Base-by-base conservation (phyloP, 106 monocot species). In the Chionographis japonica region DNA sequence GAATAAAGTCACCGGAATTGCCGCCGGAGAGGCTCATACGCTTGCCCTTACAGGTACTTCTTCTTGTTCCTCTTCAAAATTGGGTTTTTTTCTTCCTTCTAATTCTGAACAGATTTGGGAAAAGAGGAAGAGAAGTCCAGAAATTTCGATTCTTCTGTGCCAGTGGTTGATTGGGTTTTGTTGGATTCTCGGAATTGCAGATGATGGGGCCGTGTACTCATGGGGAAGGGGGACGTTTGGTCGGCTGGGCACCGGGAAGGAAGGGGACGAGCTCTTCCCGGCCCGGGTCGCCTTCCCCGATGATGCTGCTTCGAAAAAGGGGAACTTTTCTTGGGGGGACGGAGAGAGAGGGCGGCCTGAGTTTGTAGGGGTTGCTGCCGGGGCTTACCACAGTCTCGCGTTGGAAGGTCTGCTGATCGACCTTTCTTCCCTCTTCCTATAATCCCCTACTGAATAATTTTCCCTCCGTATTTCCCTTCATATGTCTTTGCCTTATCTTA, bases 151-250 rank as follows among this genome's bases (percentile, higher is more conserved):
- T 27, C 27, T 27, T 27, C 27, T 27, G 27, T 27, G 1, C 27
- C 1, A 27, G 27, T 27, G 9, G 46, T 1, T 46, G 2, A 46
- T 10, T 54, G 50, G 18, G 39, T 8, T 54, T 53, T 35, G 50
- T 27, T 11, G 40, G 9, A 60, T 69, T 19, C n/a, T n/a, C n/a
- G n/a, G n/a, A n/a, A n/a, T n/a, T n/a, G n/a, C 64, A 92, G 92
- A 72, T 14, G 88, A 88, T 76, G 92, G 92, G 2, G 67, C 65
- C 60, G 85, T 92, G 50, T 85, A 66, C 58, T 88, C 88, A 52
- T 92, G 92, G 92, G 92, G 92, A 50, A 77, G 88, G 72, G 92
- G 88, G 42, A 83, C 78, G 14, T 92, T 88, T 65, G 88, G 88
- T 15, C 77, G 92, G 53, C 68, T 88, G 38, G 92, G 92, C 46